These are phyloP conservation scores for Leishmania major DNA, from an alignment of 208 protist species.

Conservation along the genomic window DNA sequence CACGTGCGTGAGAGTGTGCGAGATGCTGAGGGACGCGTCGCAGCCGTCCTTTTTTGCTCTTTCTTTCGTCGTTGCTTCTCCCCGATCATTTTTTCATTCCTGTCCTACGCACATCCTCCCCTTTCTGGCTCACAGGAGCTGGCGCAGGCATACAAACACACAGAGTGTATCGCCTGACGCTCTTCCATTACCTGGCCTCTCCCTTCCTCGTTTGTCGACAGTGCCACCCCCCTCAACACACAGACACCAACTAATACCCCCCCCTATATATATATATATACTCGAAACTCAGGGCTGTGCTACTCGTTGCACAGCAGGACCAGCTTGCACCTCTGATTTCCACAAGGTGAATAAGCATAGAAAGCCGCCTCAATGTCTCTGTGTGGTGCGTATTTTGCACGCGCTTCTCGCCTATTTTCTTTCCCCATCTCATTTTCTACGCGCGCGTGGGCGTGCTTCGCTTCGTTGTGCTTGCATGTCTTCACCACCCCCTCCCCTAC, in stretches of 20 bases:
- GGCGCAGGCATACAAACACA: not conserved
- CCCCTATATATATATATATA: not conserved
- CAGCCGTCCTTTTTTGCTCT: not conserved
- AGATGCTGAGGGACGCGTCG: not conserved
- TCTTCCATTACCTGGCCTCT: not conserved
- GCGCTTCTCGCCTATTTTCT: not conserved
- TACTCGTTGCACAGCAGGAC: not conserved
- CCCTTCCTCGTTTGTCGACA: not conserved
- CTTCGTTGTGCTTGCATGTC: not conserved
- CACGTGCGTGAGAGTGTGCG: not conserved
- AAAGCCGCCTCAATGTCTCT: not conserved
- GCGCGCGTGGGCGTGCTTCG: not conserved
- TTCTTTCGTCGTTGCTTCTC: not conserved
- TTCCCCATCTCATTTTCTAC: not conserved
- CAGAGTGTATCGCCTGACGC: not conserved
- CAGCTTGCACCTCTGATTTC: not conserved
- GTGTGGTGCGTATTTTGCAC: not conserved
- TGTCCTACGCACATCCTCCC: not conserved
- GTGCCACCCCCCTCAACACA: not conserved
- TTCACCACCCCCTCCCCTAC: not conserved
- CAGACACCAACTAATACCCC: not conserved
- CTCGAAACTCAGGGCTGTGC: not conserved
- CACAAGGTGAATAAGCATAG: not conserved
- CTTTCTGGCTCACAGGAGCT: not conserved
- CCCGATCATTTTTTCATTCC: not conserved